A percentile compares a stretch with the other conserved stretches of the same genome.
Conservation (phyloP, 306 rosid species). For the Fragaria ananassa region DNA sequence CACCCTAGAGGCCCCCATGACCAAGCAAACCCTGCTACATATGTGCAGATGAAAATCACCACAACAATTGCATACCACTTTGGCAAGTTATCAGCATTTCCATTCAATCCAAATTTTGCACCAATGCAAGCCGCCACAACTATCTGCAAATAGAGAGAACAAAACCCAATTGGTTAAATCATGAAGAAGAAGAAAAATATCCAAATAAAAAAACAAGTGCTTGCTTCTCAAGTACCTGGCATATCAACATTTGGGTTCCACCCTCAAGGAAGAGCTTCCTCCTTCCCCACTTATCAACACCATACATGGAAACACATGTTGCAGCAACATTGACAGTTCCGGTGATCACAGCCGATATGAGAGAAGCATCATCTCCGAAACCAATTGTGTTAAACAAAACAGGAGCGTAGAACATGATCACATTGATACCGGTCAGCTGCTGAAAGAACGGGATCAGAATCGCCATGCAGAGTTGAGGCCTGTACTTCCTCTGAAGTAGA, state of each 20-base stretch:
- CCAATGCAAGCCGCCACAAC: slow-evolving; percentile 65
- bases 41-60: slow-evolving; percentile 83
- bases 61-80: slow-evolving; percentile 87
- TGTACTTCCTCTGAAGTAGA: slow-evolving; percentile 56
- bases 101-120: slow-evolving; percentile 70
- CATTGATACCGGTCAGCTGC: slow-evolving; percentile 85
- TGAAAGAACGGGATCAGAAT: slow-evolving; percentile 74
- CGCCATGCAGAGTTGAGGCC: slow-evolving; percentile 78
- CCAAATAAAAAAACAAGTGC: background rate
- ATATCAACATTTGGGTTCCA: slow-evolving; percentile 74
- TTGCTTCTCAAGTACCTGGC: slow-evolving; percentile 52
- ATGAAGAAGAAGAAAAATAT: background rate
- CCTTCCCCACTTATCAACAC: slow-evolving; percentile 92
- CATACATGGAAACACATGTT: slow-evolving; percentile 68
- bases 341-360: slow-evolving; percentile 95
- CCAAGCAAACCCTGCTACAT: slow-evolving; percentile 91
- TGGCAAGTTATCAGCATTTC: slow-evolving; percentile 63
- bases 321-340: slow-evolving; percentile 69
- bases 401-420: slow-evolving; percentile 90
- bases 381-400: slow-evolving; percentile 77
- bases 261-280: slow-evolving; percentile 82
- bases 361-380: slow-evolving; percentile 53
- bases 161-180: background rate
- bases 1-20: slow-evolving; percentile 99
- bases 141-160: slow-evolving; percentile 23